A percentile compares a stretch with the other conserved stretches of the same genome.
phyloP scores from a whole-genome alignment of 805 yeast species.

The Saturnispora gosingensis region DNA sequence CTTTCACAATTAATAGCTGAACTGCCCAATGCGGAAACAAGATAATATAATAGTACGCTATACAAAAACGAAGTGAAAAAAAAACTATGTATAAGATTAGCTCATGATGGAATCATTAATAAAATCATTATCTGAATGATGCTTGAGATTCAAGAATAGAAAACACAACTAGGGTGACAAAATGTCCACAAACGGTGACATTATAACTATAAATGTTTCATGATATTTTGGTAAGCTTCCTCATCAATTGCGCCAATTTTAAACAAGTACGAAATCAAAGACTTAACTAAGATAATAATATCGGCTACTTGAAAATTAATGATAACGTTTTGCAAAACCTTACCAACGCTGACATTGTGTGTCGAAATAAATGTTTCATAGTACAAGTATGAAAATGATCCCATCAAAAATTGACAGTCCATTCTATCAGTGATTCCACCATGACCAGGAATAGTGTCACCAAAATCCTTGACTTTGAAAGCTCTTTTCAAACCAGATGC shows the following conservation, averaged over 20 bases:
- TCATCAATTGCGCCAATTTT: slow-evolving; percentile 34
- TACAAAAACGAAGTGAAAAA: neutral
- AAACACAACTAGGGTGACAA: neutral
- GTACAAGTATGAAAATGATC: slow-evolving; percentile 85
- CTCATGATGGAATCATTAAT: neutral
- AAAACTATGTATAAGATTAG: neutral
- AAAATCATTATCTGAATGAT: neutral
- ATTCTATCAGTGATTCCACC: slow-evolving; percentile 97
- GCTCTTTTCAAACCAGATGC: slow-evolving; percentile 97
- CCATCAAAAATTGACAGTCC: slow-evolving; percentile 98
- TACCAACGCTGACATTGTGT: slow-evolving; percentile 61
- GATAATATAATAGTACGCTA: neutral
- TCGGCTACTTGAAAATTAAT: slow-evolving; percentile 60
- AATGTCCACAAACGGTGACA: neutral
- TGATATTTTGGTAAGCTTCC: slow-evolving; percentile 27
- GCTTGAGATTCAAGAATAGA: neutral
- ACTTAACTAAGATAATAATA: slow-evolving; percentile 49
- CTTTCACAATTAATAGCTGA: neutral
- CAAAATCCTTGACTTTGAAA: slow-evolving; percentile 93
- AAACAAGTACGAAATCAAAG: slow-evolving; percentile 47
- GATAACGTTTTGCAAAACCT: slow-evolving; percentile 65
- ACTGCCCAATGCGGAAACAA: neutral
- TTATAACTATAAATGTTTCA: neutral
- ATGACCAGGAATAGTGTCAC: slow-evolving; percentile 97
- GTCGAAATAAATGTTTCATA: slow-evolving; percentile 84